Evolutionary conservation across 306 rosid species (phyloP).

Genomic region (Vicia villosa): DNA sequence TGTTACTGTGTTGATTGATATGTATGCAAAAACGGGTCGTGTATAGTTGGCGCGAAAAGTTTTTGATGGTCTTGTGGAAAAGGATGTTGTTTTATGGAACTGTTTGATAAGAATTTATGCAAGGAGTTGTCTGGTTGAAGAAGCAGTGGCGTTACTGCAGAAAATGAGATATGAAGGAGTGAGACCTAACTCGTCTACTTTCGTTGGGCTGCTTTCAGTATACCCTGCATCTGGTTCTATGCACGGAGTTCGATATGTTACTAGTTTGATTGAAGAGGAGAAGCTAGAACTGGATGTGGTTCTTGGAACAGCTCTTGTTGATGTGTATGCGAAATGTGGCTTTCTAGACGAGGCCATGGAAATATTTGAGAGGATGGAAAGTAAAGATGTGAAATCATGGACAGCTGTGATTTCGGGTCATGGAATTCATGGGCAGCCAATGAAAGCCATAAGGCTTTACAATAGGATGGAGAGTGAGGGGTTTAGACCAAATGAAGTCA

Average conservation of each 20-base stretch:
- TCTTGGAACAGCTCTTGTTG: constrained; percentile 73
- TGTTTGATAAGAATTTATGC: constrained; percentile 66
- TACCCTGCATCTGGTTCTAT: constrained; percentile 59
- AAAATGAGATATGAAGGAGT: constrained; percentile 53
- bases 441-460: no score
- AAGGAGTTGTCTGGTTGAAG: constrained; percentile 49
- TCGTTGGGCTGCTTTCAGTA: constrained; percentile 63
- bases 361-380: constrained; percentile 54
- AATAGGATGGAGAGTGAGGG: no score
- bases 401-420: constrained; percentile 71
- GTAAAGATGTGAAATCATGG: constrained; percentile 75
- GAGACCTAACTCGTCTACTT: constrained; percentile 61
- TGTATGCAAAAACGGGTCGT: no score
- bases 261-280: no score
- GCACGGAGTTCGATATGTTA: constrained; percentile 41
- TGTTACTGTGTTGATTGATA: no score
- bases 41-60: no score
- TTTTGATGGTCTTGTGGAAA: no score
- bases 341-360: constrained; percentile 58
- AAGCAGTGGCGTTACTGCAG: constrained; percentile 49
- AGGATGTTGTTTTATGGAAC: constrained; percentile 73
- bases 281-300: constrained; percentile 51
- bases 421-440: constrained; percentile 68
- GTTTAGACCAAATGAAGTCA: no score
- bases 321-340: constrained; percentile 73